Conservation (phyloP, 179 eudicot species). For the Spergularia azorica region DNA sequence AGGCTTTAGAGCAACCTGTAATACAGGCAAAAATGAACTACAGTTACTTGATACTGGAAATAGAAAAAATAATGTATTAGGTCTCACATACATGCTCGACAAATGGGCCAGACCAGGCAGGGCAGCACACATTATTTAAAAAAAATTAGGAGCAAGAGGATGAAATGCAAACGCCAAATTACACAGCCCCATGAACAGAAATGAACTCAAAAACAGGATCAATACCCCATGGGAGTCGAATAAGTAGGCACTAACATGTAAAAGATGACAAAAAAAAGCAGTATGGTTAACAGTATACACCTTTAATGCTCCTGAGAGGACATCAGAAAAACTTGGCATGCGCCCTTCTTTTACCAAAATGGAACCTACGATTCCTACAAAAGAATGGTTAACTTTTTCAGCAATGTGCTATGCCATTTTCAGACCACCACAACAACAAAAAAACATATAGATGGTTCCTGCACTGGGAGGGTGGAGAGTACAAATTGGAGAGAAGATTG, state of each 20-base stretch:
- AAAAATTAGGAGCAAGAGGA: neutral
- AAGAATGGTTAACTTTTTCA: neutral
- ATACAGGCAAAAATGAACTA: conserved; percentile 1
- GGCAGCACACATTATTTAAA: too few relatives aligned
- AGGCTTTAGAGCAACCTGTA: conserved; percentile 64
- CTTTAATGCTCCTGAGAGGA: conserved; percentile 76
- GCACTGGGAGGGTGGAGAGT: too few relatives aligned
- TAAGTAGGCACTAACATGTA: neutral
- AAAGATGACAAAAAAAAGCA: neutral
- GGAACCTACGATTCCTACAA: conserved; percentile 72
- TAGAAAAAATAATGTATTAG: neutral
- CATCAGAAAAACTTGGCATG: conserved; percentile 63
- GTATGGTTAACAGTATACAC: conserved; percentile 31
- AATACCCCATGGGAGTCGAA: neutral
- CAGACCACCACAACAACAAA: neutral
- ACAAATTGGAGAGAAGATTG: too few relatives aligned
- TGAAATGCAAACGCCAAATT: neutral
- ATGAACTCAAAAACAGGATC: neutral
- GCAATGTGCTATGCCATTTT: neutral
- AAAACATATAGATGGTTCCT: too few relatives aligned
- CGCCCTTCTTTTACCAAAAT: conserved; percentile 82
- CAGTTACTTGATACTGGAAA: neutral
- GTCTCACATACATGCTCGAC: neutral
- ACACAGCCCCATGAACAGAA: neutral
- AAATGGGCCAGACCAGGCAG: neutral